phyloP scores from a whole-genome alignment of 768 basidiomycete genomes.

The Naganishia kalamii region DNA sequence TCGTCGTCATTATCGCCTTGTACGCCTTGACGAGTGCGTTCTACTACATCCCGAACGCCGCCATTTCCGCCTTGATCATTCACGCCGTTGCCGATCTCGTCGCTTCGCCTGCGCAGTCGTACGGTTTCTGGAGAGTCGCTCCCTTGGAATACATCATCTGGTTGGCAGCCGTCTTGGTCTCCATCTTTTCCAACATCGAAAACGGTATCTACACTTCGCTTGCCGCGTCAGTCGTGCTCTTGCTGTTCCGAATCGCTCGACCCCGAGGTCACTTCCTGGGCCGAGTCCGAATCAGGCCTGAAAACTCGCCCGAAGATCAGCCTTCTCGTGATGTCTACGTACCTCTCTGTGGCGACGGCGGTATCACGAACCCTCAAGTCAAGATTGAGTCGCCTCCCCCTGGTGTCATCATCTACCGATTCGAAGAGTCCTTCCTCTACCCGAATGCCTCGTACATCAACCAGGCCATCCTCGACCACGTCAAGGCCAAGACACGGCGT shows the following conservation, averaged over 20 bases:
- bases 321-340: constrained; percentile 69
- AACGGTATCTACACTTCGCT: constrained; percentile 67
- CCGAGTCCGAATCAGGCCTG: constrained; percentile 55
- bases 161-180: constrained; percentile 76
- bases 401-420: constrained; percentile 83
- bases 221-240: constrained; percentile 65
- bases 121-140: constrained; percentile 85
- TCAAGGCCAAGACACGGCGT: constrained; percentile 67
- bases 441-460: constrained; percentile 54
- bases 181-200: constrained; percentile 88
- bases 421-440: constrained; percentile 76
- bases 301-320: constrained; percentile 39
- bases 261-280: constrained; percentile 89
- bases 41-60: constrained; percentile 56
- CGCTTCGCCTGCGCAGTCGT: constrained; percentile 72
- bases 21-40: constrained; percentile 91
- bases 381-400: constrained; percentile 71
- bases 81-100: constrained; percentile 76
- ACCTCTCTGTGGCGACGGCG: constrained; percentile 55
- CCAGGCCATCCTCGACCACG: constrained; percentile 68
- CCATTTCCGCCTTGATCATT: constrained; percentile 88
- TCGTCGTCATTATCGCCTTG: constrained; percentile 85
- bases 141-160: constrained; percentile 90
- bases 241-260: constrained; percentile 77
- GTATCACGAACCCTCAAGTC: constrained; percentile 62